A percentile compares a stretch with the other conserved stretches of the same genome.
Evolutionary conservation across 176 grass and related monocot genomes (phyloP).

Genomic region (Saccharum officinarum): DNA sequence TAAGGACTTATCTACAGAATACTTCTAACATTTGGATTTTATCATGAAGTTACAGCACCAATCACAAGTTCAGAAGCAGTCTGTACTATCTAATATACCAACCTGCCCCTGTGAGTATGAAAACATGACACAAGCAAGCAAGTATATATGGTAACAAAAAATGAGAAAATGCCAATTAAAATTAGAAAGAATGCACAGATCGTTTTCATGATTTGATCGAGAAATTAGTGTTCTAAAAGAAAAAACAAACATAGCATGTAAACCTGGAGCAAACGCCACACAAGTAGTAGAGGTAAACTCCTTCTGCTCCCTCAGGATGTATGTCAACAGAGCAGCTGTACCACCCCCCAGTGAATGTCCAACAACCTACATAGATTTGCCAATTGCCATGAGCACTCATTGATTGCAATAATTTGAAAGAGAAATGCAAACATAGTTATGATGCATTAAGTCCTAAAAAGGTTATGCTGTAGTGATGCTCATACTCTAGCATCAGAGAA

Average conservation of each 20-base stretch:
- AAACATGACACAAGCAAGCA: not conserved
- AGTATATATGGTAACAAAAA: not conserved
- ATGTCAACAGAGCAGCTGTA: slow-evolving; percentile 90
- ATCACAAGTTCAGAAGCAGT: not conserved
- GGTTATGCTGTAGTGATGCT: not conserved
- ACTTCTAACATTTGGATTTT: not conserved
- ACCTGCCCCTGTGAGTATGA: not conserved
- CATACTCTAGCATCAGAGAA: not conserved
- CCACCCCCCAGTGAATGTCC: slow-evolving; percentile 96
- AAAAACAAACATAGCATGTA: slow-evolving; percentile 26
- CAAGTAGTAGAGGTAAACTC: slow-evolving; percentile 76
- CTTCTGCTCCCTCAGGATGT: slow-evolving; percentile 89
- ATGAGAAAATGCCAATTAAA: not conserved
- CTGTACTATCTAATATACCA: not conserved
- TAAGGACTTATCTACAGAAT: not conserved
- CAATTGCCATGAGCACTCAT: slow-evolving; percentile 22
- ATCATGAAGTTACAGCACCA: not conserved
- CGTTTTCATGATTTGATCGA: not conserved
- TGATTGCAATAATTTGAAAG: not conserved
- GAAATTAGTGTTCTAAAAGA: slow-evolving; percentile 7
- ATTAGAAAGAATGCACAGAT: not conserved
- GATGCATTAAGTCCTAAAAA: not conserved
- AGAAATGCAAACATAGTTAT: not conserved
- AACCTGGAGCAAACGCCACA: slow-evolving; percentile 95
- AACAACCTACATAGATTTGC: slow-evolving; percentile 62